Percentiles rank a stretch among this genome's conserved stretches.
Evolutionary conservation across 2,329 filamentous ascomycete genomes (phyloP).

Genomic region (Colletotrichum cuscutae): DNA sequence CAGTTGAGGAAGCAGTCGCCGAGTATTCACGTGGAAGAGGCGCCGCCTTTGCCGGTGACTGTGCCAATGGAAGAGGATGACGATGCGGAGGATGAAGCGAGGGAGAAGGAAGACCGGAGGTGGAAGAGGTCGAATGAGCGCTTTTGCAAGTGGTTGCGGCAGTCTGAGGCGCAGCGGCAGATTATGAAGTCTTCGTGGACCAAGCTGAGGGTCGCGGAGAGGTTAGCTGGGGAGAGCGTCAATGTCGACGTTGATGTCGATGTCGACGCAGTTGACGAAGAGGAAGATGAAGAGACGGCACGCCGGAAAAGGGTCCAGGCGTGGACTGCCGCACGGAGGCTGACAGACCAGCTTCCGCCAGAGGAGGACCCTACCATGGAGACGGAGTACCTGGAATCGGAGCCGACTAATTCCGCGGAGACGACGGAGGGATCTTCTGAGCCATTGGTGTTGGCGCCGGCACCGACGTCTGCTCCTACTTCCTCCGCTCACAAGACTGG

Average conservation of each 20-base stretch:
- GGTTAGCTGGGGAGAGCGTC: constrained; percentile 9
- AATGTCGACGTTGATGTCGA: not conserved
- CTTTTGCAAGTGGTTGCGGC: constrained; percentile 30
- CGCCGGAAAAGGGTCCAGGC: constrained; percentile 18
- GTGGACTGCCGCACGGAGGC: constrained; percentile 23
- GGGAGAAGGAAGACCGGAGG: not conserved
- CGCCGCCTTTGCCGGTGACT: not conserved
- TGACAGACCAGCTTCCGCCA: constrained; percentile 20
- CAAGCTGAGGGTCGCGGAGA: constrained; percentile 27
- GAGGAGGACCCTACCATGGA: constrained; percentile 24
- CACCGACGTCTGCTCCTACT: not conserved
- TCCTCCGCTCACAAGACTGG: not conserved
- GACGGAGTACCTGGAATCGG: constrained; percentile 19
- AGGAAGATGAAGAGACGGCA: constrained; percentile 17
- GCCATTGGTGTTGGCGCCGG: not conserved
- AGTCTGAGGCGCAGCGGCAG: constrained; percentile 30
- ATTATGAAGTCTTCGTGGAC: constrained; percentile 35
- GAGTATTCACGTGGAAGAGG: not conserved
- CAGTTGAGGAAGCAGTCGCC: not conserved
- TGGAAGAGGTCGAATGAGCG: constrained; percentile 29
- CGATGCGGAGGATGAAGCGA: not conserved
- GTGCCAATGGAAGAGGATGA: not conserved
- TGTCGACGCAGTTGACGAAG: not conserved
- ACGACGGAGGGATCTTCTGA: not conserved
- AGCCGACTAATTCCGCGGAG: not conserved